Conservation (phyloP, 1,139 yeast genomes). For the Zygosaccharomyces sapae region DNA sequence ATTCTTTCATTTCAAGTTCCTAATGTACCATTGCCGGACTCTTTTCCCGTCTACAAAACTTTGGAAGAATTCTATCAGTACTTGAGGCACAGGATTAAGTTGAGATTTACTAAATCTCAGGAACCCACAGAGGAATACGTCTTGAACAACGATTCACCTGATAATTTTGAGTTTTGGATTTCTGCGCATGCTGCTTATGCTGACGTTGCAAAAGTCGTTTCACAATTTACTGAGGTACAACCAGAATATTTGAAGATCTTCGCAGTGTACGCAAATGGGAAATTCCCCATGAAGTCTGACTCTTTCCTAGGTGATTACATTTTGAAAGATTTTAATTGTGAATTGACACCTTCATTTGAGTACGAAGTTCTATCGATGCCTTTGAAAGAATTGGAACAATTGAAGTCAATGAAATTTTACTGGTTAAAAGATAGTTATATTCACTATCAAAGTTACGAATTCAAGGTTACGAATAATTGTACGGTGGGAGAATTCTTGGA, state of each 20-base stretch:
- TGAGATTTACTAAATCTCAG: constrained; percentile 44
- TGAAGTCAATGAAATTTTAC: constrained; percentile 57
- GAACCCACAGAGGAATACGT: constrained; percentile 51
- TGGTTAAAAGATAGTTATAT: constrained; percentile 62
- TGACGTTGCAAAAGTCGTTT: constrained; percentile 58
- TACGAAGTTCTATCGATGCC: constrained; percentile 77
- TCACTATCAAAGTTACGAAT: constrained; percentile 64
- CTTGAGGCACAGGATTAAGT: constrained; percentile 61
- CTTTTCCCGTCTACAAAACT: constrained; percentile 34
- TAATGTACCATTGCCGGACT: constrained; percentile 19
- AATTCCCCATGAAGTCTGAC: constrained; percentile 39
- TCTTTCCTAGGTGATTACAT: constrained; percentile 40
- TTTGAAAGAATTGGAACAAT: constrained; percentile 69
- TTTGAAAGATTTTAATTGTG: constrained; percentile 47
- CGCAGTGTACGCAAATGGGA: constrained; percentile 54
- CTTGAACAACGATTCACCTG: constrained; percentile 30
- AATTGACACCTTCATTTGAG: constrained; percentile 49
- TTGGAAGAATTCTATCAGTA: constrained; percentile 58
- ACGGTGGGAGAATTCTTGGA: constrained; percentile 55
- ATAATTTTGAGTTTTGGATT: constrained; percentile 61
- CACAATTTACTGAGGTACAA: constrained; percentile 49
- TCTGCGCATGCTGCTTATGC: constrained; percentile 56
- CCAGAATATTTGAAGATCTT: constrained; percentile 64
- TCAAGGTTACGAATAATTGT: constrained; percentile 61
- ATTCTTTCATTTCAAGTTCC: constrained; percentile 58